Base-by-base conservation (phyloP, 192 early-diverging fungal genomes). In the Dissophora globulifera region DNA sequence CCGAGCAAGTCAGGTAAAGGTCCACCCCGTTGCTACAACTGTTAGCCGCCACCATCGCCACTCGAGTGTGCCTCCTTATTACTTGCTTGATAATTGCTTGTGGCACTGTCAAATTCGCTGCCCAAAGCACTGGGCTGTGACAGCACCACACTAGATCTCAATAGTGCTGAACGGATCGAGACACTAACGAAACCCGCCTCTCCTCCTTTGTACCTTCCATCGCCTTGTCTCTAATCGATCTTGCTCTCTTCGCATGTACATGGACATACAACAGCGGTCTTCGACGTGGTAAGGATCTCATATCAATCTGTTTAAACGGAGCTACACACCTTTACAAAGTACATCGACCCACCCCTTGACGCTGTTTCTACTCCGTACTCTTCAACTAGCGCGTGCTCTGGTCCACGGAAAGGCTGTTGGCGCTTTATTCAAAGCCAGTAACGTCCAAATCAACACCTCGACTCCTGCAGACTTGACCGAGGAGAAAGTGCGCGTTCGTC, bases 341-440 rank as follows among this genome's bases (percentile, higher is more conserved):
- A 38, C 35, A 38, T 38, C 35, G 13, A 17, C 16, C 15, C 43
- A 45, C 1, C n/a, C 41, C 12, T 42, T 11, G 12, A 15, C 27
- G 6, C 46, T 38, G 35, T 63, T 11, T 22, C n/a, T 41, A 51
- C 46, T 43, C 55, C 5, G 15, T 16, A 9, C 22, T 30, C 40
- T n/a, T 58, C 23, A 27, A 50, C 61, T 63, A 88, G 87, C 86
- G 32, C 83, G 86, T 60, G 83, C 85, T 45, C 68, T 89, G 35
- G 88, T 89, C 16, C 88, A 89, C 57, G 85, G 88, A 53, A 79
- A 86, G 60, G 84, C 88, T 42, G 85, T 89, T 53, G 88, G 81
- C 20, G 69, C 75, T 40, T 55, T 86, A 38, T 81, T 89, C 56
- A 80, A 86, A 62, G 83, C 83, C 48, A 55, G 80, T 41, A 78